Evolutionary conservation across 2,329 filamentous ascomycete species (phyloP).

Genomic region (Ceratocystiopsis brevicomis): DNA sequence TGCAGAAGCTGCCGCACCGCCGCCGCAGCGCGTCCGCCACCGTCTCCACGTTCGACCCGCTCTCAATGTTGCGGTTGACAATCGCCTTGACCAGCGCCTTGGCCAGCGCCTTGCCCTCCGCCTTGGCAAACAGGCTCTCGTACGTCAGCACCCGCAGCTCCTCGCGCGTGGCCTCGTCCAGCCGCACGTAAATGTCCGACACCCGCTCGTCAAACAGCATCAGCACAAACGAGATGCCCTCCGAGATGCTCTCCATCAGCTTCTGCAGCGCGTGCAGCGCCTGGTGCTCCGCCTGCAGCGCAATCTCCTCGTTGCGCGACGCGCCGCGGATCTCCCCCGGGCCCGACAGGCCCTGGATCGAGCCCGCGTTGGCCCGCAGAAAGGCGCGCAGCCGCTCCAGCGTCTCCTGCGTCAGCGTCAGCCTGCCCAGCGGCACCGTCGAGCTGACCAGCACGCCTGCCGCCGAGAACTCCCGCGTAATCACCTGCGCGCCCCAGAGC

Average conservation of each 20-base stretch:
- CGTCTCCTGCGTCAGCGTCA: constrained; percentile 61
- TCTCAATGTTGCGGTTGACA: constrained; percentile 93
- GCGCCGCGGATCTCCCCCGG: constrained; percentile 67
- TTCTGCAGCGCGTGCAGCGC: constrained; percentile 72
- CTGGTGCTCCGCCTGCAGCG: constrained; percentile 83
- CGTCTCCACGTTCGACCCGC: constrained; percentile 91
- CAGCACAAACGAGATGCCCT: constrained; percentile 89
- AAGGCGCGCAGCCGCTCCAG: constrained; percentile 65
- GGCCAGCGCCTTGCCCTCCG: constrained; percentile 67
- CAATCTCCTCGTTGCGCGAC: constrained; percentile 77
- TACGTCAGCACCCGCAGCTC: constrained; percentile 64
- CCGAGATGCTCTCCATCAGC: constrained; percentile 76
- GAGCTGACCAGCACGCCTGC: constrained; percentile 46
- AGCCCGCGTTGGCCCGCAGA: constrained; percentile 67
- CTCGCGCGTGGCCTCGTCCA: constrained; percentile 51
- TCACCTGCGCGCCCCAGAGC: constrained; percentile 68
- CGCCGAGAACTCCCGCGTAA: constrained; percentile 49
- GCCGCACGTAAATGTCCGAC: constrained; percentile 62
- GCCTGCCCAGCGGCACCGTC: constrained; percentile 45
- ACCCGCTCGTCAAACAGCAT: constrained; percentile 90
- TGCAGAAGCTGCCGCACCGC: constrained; percentile 92
- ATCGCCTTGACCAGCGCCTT: constrained; percentile 94
- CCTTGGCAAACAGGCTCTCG: constrained; percentile 66
- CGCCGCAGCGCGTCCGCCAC: constrained; percentile 86
- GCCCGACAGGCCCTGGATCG: constrained; percentile 87